These are phyloP conservation scores for Penicillium steckii DNA, from an alignment of 495 filamentous ascomycete genomes.

Conservation along the genomic window DNA sequence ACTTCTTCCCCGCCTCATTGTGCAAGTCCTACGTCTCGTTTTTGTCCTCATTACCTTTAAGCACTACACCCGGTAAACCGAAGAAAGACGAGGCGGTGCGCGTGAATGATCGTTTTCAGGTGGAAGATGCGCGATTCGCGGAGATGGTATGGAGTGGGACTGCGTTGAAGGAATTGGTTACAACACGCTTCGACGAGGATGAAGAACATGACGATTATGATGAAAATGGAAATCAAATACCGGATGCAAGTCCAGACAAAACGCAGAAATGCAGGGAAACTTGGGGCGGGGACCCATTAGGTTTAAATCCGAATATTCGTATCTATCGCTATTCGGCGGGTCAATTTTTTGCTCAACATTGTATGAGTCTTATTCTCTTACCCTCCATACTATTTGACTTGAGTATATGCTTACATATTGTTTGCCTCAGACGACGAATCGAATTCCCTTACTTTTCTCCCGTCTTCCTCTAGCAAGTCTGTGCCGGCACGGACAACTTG, in stretches of 20 bases:
- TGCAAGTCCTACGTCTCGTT: constrained; percentile 82
- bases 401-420: neutral
- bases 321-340: constrained; percentile 88
- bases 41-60: constrained; percentile 69
- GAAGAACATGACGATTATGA: constrained; percentile 51
- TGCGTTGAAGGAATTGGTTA: constrained; percentile 31
- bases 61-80: constrained; percentile 79
- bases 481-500: constrained; percentile 78
- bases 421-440: constrained; percentile 68
- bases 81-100: constrained; percentile 82
- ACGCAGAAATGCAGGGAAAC: constrained; percentile 23
- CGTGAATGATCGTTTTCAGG: constrained; percentile 89
- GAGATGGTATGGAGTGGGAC: constrained; percentile 64
- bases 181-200: constrained; percentile 13
- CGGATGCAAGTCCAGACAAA: too few relatives aligned
- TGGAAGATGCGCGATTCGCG: constrained; percentile 74
- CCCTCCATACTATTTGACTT: neutral
- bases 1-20: constrained; percentile 75
- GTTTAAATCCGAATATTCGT: constrained; percentile 84
- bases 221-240: too few relatives aligned
- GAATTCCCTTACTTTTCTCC: constrained; percentile 59
- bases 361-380: constrained; percentile 47
- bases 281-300: constrained; percentile 85
- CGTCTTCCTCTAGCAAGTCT: constrained; percentile 34
- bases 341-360: constrained; percentile 88